Percentiles rank a stretch among this genome's conserved stretches.
Conservation (phyloP, 495 filamentous ascomycete genomes). For the Pyrenula aspistea region DNA sequence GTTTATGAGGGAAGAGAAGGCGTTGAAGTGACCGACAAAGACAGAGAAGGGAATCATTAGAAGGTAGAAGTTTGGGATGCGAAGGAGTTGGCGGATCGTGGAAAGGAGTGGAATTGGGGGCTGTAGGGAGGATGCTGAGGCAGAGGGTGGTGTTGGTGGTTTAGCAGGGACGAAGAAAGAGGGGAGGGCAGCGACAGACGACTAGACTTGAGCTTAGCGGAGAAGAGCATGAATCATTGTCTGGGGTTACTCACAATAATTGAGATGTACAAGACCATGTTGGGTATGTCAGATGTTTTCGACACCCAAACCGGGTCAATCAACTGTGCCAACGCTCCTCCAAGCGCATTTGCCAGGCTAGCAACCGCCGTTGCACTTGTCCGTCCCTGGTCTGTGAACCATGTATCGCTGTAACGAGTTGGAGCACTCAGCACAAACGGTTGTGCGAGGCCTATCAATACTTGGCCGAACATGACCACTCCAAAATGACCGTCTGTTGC, state of each 20-base stretch:
- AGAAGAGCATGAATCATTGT: no score
- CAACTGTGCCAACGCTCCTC: constrained; percentile 78
- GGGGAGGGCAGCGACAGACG: constrained; percentile 59
- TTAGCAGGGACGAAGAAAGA: constrained; percentile 73
- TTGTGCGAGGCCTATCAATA: constrained; percentile 79
- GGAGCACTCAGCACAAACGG: constrained; percentile 87
- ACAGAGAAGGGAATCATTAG: constrained; percentile 63
- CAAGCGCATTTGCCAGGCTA: constrained; percentile 76
- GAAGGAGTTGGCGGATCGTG: constrained; percentile 31
- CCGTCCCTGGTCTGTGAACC: constrained; percentile 79
- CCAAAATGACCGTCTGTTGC: constrained; percentile 51
- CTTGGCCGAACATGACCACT: constrained; percentile 87
- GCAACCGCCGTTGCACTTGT: constrained; percentile 80
- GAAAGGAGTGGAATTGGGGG: constrained; percentile 34
- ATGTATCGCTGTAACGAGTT: constrained; percentile 82
- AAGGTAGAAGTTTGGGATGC: constrained; percentile 59
- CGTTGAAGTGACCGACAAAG: constrained; percentile 92
- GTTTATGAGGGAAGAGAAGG: constrained; percentile 75
- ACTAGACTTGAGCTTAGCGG: no score
- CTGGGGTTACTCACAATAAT: constrained; percentile 70
- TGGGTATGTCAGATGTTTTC: constrained; percentile 49
- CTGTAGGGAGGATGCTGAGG: constrained; percentile 40
- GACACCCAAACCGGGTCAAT: constrained; percentile 67
- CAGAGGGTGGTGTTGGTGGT: constrained; percentile 64
- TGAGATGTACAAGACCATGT: constrained; percentile 76